These are phyloP conservation scores for Penicillium italicum DNA, from an alignment of 2,329 filamentous ascomycete species.

Conservation along the genomic window DNA sequence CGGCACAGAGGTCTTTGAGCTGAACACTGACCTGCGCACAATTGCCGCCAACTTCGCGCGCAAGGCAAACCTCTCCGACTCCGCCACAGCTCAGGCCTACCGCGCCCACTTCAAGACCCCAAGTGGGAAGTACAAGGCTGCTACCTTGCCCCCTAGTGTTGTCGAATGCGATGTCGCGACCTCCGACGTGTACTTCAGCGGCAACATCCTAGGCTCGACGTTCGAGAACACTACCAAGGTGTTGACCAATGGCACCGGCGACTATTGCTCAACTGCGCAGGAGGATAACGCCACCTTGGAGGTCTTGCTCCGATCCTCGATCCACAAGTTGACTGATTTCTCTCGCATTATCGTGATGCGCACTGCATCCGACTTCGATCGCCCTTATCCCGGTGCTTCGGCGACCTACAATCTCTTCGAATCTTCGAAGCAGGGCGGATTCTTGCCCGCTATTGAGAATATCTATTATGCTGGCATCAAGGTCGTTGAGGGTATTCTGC, in stretches of 20 bases:
- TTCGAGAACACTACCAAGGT: constrained; percentile 63
- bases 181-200: constrained; percentile 69
- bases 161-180: constrained; percentile 66
- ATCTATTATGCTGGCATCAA: constrained; percentile 63
- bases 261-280: constrained; percentile 68
- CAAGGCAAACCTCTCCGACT: constrained; percentile 53
- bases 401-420: constrained; percentile 59
- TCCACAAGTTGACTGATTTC: constrained; percentile 61
- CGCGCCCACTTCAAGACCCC: constrained; percentile 50
- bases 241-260: constrained; percentile 64
- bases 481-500: constrained; percentile 62
- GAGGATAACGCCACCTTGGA: constrained; percentile 70
- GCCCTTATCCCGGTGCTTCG: constrained; percentile 57
- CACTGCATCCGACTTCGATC: constrained; percentile 68
- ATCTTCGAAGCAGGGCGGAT: constrained; percentile 58
- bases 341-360: constrained; percentile 65
- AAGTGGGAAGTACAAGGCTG: constrained; percentile 39
- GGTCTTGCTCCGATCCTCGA: constrained; percentile 58
- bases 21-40: constrained; percentile 58
- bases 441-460: constrained; percentile 61
- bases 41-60: constrained; percentile 51
- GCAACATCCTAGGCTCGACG: constrained; percentile 56
- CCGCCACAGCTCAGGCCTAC: constrained; percentile 49
- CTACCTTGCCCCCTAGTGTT: constrained; percentile 51
- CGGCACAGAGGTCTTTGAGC: constrained; percentile 67